A percentile compares a stretch with the other conserved stretches of the same genome.
Conservation (phyloP, 106 monocot species). For the Apostasia ramifera region DNA sequence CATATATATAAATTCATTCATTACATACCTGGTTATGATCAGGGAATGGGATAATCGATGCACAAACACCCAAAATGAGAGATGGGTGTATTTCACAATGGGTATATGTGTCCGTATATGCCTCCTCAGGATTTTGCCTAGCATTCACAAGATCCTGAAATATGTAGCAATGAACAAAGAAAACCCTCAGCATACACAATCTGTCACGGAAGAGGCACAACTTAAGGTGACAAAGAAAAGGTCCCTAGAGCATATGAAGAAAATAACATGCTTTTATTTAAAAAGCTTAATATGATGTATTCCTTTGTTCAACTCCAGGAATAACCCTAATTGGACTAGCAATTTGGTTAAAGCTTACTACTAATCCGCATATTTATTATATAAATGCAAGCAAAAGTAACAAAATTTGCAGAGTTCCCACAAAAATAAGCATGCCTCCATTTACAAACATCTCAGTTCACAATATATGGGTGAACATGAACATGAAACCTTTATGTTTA, state of each 20-base stretch:
- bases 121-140: constrained; percentile 82
- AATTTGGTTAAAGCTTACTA: too few species aligned
- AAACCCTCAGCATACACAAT: not conserved
- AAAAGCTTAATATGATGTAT: too few species aligned
- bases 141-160: constrained; percentile 89
- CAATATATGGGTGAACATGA: too few species aligned
- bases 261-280: not conserved
- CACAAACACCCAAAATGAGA: constrained; percentile 96
- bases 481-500: too few species aligned
- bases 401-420: too few species aligned
- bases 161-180: constrained; percentile 1
- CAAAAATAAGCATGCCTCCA: too few species aligned
- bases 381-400: too few species aligned
- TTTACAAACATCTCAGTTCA: too few species aligned
- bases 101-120: constrained; percentile 92
- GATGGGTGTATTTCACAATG: constrained; percentile 99
- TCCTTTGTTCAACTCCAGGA: too few species aligned
- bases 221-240: not conserved
- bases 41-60: constrained; percentile 98
- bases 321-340: too few species aligned
- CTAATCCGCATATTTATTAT: too few species aligned
- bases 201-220: not conserved
- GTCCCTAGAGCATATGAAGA: not conserved
- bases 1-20: not conserved
- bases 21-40: constrained; percentile 92